Percentiles rank a stretch among this genome's conserved stretches.
phyloP scores from a whole-genome alignment of 2,329 filamentous ascomycete species.

The Ophiocordyceps sinensis region DNA sequence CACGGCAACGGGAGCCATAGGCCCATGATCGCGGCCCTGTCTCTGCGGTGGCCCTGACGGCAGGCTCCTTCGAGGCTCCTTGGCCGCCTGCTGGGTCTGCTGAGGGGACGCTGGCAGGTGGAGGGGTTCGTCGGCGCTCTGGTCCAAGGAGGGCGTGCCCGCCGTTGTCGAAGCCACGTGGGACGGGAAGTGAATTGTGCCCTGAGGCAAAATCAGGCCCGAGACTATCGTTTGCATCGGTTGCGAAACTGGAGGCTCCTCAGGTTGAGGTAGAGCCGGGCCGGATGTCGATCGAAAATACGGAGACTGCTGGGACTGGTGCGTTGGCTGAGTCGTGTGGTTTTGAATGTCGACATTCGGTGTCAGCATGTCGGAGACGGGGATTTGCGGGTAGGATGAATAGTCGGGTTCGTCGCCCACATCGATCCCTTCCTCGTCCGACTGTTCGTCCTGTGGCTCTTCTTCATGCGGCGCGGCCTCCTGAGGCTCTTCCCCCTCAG shows the following conservation, averaged over 20 bases:
- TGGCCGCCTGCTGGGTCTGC: not conserved
- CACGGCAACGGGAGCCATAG: not conserved
- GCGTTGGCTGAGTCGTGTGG: slow-evolving; percentile 8
- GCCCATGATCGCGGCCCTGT: not conserved
- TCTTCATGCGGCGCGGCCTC: slow-evolving; percentile 7
- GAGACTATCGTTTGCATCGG: slow-evolving; percentile 2
- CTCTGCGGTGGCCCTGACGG: not conserved
- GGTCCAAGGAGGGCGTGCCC: slow-evolving; percentile 1
- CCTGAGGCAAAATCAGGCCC: slow-evolving; percentile 7
- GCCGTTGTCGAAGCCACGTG: slow-evolving; percentile 1
- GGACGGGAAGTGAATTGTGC: slow-evolving; percentile 7
- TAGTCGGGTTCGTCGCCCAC: slow-evolving; percentile 5
- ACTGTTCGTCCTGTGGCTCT: slow-evolving; percentile 2
- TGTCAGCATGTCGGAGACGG: slow-evolving; percentile 14
- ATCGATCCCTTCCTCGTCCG: slow-evolving; percentile 4
- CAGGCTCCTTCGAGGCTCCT: not conserved
- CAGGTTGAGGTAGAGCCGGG: slow-evolving; percentile 11
- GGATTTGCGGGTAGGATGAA: slow-evolving; percentile 13
- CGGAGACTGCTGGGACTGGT: slow-evolving; percentile 5
- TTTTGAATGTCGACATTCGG: slow-evolving; percentile 7
- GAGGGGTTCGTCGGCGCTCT: not conserved
- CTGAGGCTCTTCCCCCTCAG: slow-evolving; percentile 1
- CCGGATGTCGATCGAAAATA: slow-evolving; percentile 15
- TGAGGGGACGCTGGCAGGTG: not conserved
- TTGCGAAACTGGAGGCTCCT: slow-evolving; percentile 7